Percentiles rank a stretch among this genome's conserved stretches.
Conservation (phyloP, 1,139 yeast species). For the Casaregolazyma lundiana region DNA sequence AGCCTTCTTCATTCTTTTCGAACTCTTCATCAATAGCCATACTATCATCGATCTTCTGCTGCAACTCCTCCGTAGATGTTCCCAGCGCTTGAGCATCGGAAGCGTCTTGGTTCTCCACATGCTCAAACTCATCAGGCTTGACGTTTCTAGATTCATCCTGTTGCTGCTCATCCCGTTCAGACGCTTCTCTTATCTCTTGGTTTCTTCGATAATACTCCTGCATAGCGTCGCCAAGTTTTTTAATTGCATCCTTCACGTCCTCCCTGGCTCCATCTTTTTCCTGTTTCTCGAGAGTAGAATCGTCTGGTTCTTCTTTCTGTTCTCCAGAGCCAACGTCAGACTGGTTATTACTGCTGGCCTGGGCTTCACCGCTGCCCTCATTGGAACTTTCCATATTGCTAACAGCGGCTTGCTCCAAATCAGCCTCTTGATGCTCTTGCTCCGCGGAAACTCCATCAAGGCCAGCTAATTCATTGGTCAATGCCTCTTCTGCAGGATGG, state of each 20-base stretch:
- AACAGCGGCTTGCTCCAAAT: conserved; percentile 39
- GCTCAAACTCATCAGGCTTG: conserved; percentile 87
- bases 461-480: conserved; percentile 33
- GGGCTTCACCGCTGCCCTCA: conserved; percentile 73
- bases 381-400: conserved; percentile 69
- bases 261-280: conserved; percentile 59
- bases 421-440: conserved; percentile 43
- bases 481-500: conserved; percentile 18
- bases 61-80: conserved; percentile 64
- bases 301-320: conserved; percentile 12
- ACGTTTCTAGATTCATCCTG: conserved; percentile 50
- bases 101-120: conserved; percentile 72
- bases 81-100: conserved; percentile 89
- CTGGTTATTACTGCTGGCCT: conserved; percentile 61
- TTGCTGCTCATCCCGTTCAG: conserved; percentile 33
- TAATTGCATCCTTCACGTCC: conserved; percentile 73
- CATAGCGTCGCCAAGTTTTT: conserved; percentile 83
- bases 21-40: conserved; percentile 66
- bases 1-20: conserved; percentile 20
- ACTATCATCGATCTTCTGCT: conserved; percentile 72
- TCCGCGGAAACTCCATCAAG: conserved; percentile 42
- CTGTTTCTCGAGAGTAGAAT: conserved; percentile 24
- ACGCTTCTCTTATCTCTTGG: conserved; percentile 64
- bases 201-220: conserved; percentile 90
- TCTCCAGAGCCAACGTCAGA: conserved; percentile 28